These are phyloP conservation scores for Mrakia hoshinonis DNA, from an alignment of 768 basidiomycete genomes.

Conservation along the genomic window DNA sequence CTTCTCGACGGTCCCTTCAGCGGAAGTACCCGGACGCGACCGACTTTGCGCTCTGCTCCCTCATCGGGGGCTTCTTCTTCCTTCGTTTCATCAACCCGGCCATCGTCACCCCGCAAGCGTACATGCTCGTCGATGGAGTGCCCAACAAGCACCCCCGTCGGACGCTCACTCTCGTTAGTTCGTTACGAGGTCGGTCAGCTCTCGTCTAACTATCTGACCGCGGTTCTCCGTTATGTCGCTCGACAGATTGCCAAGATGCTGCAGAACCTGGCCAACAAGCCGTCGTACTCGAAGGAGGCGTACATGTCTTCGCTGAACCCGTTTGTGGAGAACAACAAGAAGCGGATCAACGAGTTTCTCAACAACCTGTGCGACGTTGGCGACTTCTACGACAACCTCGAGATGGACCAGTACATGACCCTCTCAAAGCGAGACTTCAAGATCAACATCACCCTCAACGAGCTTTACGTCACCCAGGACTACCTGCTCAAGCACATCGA, in stretches of 20 bases:
- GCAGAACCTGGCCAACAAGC: constrained; percentile 98
- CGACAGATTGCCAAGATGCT: constrained; percentile 96
- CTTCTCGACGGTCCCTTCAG: constrained; percentile 43
- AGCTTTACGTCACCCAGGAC: constrained; percentile 97
- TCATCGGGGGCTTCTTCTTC: constrained; percentile 99
- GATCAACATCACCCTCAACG: constrained; percentile 97
- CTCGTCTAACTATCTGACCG: not conserved
- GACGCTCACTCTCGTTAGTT: constrained; percentile 73
- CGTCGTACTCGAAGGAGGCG: constrained; percentile 90
- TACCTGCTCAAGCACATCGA: constrained; percentile 91
- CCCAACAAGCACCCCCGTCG: constrained; percentile 96
- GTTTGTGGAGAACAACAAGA: constrained; percentile 97
- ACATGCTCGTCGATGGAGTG: constrained; percentile 97
- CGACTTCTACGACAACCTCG: constrained; percentile 96
- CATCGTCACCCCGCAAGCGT: constrained; percentile 97
- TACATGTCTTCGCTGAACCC: constrained; percentile 99
- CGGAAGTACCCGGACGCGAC: constrained; percentile 98
- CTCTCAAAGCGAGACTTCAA: constrained; percentile 96
- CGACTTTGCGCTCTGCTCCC: constrained; percentile 94
- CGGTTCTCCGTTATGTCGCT: not conserved
- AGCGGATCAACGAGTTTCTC: constrained; percentile 92
- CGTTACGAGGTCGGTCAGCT: not conserved
- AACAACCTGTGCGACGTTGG: constrained; percentile 97
- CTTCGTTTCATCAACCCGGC: constrained; percentile 99
- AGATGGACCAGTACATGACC: constrained; percentile 99